phyloP scores from a whole-genome alignment of 2,329 filamentous ascomycete genomes.

The Didymella pinodella region DNA sequence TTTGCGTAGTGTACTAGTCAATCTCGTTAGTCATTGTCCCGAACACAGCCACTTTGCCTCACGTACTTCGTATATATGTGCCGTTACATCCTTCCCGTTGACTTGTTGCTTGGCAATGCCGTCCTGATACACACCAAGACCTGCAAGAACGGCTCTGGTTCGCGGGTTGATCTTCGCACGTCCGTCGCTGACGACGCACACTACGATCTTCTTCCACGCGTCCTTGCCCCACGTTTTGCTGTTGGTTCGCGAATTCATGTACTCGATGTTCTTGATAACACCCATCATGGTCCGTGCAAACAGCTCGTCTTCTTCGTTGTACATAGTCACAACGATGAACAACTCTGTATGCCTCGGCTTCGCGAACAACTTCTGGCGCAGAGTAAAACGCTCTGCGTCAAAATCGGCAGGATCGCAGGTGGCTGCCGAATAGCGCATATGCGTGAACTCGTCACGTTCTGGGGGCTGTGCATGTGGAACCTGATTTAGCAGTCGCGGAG shows the following conservation, averaged over 20 bases:
- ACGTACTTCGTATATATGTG: slow-evolving; percentile 82
- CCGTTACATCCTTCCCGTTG: slow-evolving; percentile 93
- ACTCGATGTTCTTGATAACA: slow-evolving; percentile 98
- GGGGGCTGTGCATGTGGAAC: slow-evolving; percentile 80
- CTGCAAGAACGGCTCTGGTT: slow-evolving; percentile 87
- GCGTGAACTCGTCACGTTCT: slow-evolving; percentile 85
- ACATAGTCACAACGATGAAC: slow-evolving; percentile 98
- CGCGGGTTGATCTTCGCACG: slow-evolving; percentile 95
- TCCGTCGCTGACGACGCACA: slow-evolving; percentile 95
- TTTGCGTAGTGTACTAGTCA: slow-evolving; percentile 77
- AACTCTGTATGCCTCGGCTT: slow-evolving; percentile 93
- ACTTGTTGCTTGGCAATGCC: slow-evolving; percentile 98
- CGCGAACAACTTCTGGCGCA: slow-evolving; percentile 89
- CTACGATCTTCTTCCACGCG: slow-evolving; percentile 99
- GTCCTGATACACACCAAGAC: slow-evolving; percentile 96
- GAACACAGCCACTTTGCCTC: slow-evolving; percentile 7
- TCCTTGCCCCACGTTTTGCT: slow-evolving; percentile 99
- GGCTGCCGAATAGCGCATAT: slow-evolving; percentile 92
- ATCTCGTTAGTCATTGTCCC: slow-evolving; percentile 25
- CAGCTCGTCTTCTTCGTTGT: slow-evolving; percentile 96
- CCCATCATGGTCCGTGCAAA: slow-evolving; percentile 96
- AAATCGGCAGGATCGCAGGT: slow-evolving; percentile 93
- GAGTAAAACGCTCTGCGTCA: slow-evolving; percentile 85
- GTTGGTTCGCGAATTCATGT: slow-evolving; percentile 91
- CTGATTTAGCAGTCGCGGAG: slow-evolving; percentile 84